Evolutionary conservation across 805 yeast genomes (phyloP), one percentile per base, ranked within the genome.

Genomic region (Kodamaea kaohsiungensis): DNA sequence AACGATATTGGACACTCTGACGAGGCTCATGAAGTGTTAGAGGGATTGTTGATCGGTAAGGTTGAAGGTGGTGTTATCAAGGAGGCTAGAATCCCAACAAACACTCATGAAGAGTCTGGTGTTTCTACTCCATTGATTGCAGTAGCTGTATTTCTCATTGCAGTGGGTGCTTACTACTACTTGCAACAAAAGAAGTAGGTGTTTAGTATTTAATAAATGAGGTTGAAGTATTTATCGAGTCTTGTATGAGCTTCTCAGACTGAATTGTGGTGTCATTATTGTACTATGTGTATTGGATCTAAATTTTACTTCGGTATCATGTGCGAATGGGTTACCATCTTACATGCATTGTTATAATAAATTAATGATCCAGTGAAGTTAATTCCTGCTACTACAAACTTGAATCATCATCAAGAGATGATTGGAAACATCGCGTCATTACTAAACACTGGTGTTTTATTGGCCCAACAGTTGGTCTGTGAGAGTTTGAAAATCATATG

Each of bases 1-100:
- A 70, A 76, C 61, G 97, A 91, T 66, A 92, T 95, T 68, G 99
- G 99, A 37, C 99, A 95, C 75, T 91, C 98, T 37, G 98, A 92
- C 59, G 97, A 92, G 61, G 98, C 99, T 42, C 85, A 86, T 62
- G 95, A 87, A 63, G 78, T 87, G 61, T 77, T 95, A 64, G 78
- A 74, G 46, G 84, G 81, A 42, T 75, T 91, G 66, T 77, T 81
- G 61, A 81, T 95, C 55, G 99, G 99, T 60, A 86, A 81, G 51
- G 79, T 93, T 51, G 92, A 91, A 65, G 89, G 85, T 48, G 80
- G 81, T 40, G 81, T 82, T 43, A 57, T 65, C 45, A 65, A 66
- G 52, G 70, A 68, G 53, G 59, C 62, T 48, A 65, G 62, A 47
- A 59, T 59, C 15, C 63, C 55, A 13, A 42, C 55, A 54, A 52